Evolutionary conservation across 139 green algal species (phyloP), one percentile per base, ranked within the genome.

Genomic region (Chlamydomonas eustigma): DNA sequence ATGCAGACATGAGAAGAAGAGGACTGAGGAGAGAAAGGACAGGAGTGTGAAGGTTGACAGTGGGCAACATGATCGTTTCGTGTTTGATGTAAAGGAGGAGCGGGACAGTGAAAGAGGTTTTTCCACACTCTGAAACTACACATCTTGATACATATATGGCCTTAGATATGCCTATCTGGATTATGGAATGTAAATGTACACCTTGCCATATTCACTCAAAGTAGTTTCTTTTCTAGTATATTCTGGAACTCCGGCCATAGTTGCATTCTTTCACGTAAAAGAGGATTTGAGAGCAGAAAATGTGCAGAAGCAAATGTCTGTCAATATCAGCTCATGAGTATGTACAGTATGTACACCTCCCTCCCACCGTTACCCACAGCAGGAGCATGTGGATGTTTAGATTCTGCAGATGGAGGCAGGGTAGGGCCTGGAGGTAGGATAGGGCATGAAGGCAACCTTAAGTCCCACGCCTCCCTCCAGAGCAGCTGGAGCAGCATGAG

Each of bases 21-120:
- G 4, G 8, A 31, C 4, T 8, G 64, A 51, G 30, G 75, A 80
- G 51, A 67, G 76, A 24, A 81, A 82, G 71, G 2, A 4, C 12
- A 58, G 50, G 28, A 71, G 33, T 12, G 77, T 78, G 24, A 76
- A 35, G 6, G 75, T 81, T 8, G 76, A 76, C 34, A 39, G 52
- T 2, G 87, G 84, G 84, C 51, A 64, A 24, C 84, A 89, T 68
- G 84, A 89, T 67, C 80, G 74, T 1, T 89, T 89, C 76, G 78
- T 76, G 24, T 12, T 77, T 32, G 78, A 85, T 39, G 64, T 67
- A 37, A 37, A 65, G 0, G 31, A 74, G 3, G 38, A 52, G 1
- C 73, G n/a, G n/a, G n/a, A n/a, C n/a, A n/a, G n/a, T n/a, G n/a
- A n/a, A n/a, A n/a, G n/a, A n/a, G n/a, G n/a, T n/a, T n/a, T n/a